Evolutionary conservation across 2,329 filamentous ascomycete genomes (phyloP), one percentile per base, ranked within the genome.

Genomic region (Clarireedia sp.): DNA sequence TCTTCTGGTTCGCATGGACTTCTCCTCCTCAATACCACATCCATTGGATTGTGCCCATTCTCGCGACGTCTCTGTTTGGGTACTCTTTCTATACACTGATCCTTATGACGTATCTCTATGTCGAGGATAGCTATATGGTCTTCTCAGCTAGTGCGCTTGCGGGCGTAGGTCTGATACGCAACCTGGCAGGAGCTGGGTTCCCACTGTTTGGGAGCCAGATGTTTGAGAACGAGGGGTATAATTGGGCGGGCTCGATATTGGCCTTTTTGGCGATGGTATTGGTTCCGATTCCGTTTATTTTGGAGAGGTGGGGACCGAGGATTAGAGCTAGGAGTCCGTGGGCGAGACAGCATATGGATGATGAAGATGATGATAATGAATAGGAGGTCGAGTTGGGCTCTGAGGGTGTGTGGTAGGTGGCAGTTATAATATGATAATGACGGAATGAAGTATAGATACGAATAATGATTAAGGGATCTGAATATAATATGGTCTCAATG

Each of bases 11-110:
- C 64, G 72, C 70, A 38, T 63, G 70, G 68, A 68, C 69, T 1
- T 66, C 63, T 1, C 64, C 62, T 17, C n/a, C 51, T 3, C 56
- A 45, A 46, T 55, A 55, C 14, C 37, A 55, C 3, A 56, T 62
- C 17, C 57, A 55, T 19, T 72, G 68, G 57, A 70, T 79, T 50
- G 71, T 77, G 3, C 75, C 77, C 0, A 73, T 79, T 4, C 62
- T 79, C 14, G 76, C 74, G 2, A 74, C 73, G 0, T 69, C 72
- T 0, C 71, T 78, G 17, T 78, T 77, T 66, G 78, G 76, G 0
- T 76, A 74, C 67, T 73, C 71, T 4, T 77, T 78, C 59, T 77
- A 77, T 51, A 73, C 73, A 1, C 68, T 79, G 0, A 78, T 78
- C 47, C 67, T 78, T 3, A 76, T 75, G 69, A 74, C 74, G 1